Evolutionary conservation across 2,329 filamentous ascomycete genomes (phyloP), one percentile per base, ranked within the genome.

Genomic region (Gaeumannomyces sp.): DNA sequence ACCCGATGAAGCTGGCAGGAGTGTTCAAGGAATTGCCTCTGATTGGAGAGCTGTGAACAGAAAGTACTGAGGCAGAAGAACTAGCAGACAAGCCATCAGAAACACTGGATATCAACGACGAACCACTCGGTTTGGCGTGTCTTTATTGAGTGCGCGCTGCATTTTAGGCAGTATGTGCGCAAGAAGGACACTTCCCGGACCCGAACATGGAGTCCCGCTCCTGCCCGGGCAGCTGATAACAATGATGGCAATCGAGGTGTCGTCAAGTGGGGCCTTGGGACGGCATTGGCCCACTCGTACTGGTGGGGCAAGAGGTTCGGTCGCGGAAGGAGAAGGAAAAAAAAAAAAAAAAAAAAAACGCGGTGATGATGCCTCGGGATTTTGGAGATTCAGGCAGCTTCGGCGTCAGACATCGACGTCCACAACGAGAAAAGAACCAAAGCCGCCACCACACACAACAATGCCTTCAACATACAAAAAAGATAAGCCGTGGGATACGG

Each of bases 401-500:
- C 45, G 8, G 14, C 22, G 45, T 53, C 22, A 8, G n/a, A 22
- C 45, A 10, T 22, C 45, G 3, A 10, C 7, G 25, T 10, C 33
- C 19, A 53, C 19, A 53, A n/a, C 45, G 8, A 25, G 13, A 53
- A n/a, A 14, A 53, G n/a, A 35, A 2, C 45, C 22, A 53, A 10
- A 22, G 8, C 8, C 22, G 22, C 45, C 16, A 7, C 2, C 45
- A 53, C 45, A n/a, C 6, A n/a, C 45, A 35, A 31, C 64, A 35
- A 93, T 97, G 93, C 92, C 93, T 68, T 95, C 92, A 35, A 96
- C 90, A 69, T 87, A 97, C 79, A 90, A 97, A 68, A 89, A 86
- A 70, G 92, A 96, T 3, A 97, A 97, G 77, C 91, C 92, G 64
- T 96, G 93, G 93, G 93, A 97, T 73, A 96, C 93, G 65, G 93